Base-by-base conservation (phyloP, 768 basidiomycete genomes). In the Termitomyces sp. region DNA sequence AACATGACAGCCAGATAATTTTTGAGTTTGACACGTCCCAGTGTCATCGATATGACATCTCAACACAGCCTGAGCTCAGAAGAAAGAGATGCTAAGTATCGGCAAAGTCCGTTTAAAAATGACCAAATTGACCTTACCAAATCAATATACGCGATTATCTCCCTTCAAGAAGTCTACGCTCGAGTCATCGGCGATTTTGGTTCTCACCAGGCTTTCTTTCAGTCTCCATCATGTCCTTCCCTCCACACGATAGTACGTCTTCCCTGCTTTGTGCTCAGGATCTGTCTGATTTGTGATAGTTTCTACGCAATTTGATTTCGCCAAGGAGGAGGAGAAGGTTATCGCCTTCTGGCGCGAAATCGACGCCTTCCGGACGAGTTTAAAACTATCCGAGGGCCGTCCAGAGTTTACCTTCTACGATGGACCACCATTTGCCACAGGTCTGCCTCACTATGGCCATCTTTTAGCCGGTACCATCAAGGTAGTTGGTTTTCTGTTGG, bases 341-440 rank as follows among this genome's bases (percentile, higher is more conserved):
- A 78, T 97, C 63, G 80, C 82, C 55, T 98, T 86, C 77, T 98
- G 96, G 96, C 81, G 84, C 67, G 94, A 96, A 72, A 99, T 99
- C 73, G 94, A 98, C 79, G 97, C 97, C 63, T 99, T 99, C 77
- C 86, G 90, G 71, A 98, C 96, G 7, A 93, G 91, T 67, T 75
- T 98, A 67, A 94, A 94, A 77, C 87, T 96, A 50, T 94, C 93
- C 0, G 90, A 96, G 71, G 95, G 95, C 3, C 83, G 88, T 42
- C 94, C 95, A 18, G 88, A 92, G 70, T 99, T 81, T 73, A 87
- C 94, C 24, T 99, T 99, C 80, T 98, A 94, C 76, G 97, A 98
- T 73, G 96, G 96, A 4, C 95, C 95, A 2, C 96, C 96, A 0
- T 98, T 98, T 69, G 96, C 96, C 0, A 98, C 96, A 2, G 97